These are phyloP conservation scores for Iris macrosiphon DNA, from an alignment of 106 monocot species.

Conservation along the genomic window DNA sequence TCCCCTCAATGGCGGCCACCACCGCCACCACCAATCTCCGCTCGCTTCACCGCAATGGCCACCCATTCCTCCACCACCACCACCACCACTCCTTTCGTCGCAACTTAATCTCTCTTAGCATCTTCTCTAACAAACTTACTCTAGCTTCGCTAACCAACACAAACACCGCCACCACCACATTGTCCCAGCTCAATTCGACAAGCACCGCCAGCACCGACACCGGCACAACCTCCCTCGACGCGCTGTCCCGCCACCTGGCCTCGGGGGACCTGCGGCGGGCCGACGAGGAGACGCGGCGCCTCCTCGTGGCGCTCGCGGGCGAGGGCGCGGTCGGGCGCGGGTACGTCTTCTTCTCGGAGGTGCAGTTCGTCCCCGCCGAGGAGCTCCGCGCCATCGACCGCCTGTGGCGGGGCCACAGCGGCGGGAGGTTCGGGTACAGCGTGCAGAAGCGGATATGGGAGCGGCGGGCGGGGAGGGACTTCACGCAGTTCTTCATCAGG, in stretches of 20 bases:
- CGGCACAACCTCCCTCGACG: conserved; percentile 41
- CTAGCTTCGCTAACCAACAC: neutral
- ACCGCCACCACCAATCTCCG: conserved; percentile 6
- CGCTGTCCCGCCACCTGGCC: conserved; percentile 51
- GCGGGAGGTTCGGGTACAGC: conserved; percentile 69
- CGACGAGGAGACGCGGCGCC: conserved; percentile 86
- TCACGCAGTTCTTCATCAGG: conserved; percentile 77
- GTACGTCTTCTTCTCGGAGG: conserved; percentile 98
- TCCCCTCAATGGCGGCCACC: conserved; percentile 3
- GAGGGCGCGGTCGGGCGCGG: conserved; percentile 75
- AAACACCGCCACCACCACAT: conserved; percentile 17
- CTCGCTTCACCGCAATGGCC: neutral
- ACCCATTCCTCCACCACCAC: neutral
- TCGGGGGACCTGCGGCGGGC: conserved; percentile 58
- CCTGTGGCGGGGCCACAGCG: conserved; percentile 73
- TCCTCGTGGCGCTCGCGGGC: conserved; percentile 75
- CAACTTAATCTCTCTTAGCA: neutral
- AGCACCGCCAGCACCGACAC: conserved; percentile 18
- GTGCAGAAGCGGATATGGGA: conserved; percentile 82
- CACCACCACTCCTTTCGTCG: conserved; percentile 14
- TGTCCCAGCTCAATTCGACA: conserved; percentile 13
- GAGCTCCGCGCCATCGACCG: conserved; percentile 71
- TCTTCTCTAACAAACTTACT: neutral
- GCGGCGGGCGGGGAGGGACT: conserved; percentile 74
- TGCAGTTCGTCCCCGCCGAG: conserved; percentile 59